Base-by-base conservation (phyloP, 2,329 filamentous ascomycete genomes). In the Colletotrichum brevisporum region DNA sequence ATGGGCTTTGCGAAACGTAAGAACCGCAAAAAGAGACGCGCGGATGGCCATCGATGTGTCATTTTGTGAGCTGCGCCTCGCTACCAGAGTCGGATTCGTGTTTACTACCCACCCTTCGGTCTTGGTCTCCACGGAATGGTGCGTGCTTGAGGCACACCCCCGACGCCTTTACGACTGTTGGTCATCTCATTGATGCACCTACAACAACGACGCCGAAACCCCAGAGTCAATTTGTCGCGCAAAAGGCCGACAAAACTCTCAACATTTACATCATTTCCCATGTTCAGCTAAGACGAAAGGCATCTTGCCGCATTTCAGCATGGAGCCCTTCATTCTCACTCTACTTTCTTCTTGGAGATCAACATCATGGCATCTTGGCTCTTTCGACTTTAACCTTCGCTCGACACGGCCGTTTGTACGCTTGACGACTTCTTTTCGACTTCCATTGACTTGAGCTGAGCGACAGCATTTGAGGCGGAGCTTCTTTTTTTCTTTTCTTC, bases 1-100 rank as follows among this genome's bases (percentile, higher is more conserved):
- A 69, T 71, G 15, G 75, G 76, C 24, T 77, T 78, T 48, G 78
- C 75, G 58, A 79, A 78, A 58, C 75, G 75, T 53, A 76, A 71
- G 45, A 67, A 76, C 63, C 76, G 76, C 61, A 75, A 73, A n/a
- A 71, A 76, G 48, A 76, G 74, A 62, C 67, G 71, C 8, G 65
- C 69, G 2, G 74, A 77, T 26, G 72, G 75, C 31, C 72, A 74
- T 54, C 75, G 72, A 67, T 74, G 73, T 55, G 66, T 74, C n/a
- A 73, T 74, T 27, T 39, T 74, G 27, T 74, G 56, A 72, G 26
- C 24, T 26, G 10, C 18, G 24, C 45, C 8, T 10, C 47, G 18
- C 18, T 13, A 15, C 39, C 55, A 36, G 18, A 50, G 21, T 27
- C 45, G 45, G 21, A 36, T 24, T 43, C 12, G 48, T 21, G n/a